phyloP scores from a whole-genome alignment of 2,329 filamentous ascomycete genomes.

The Aspergillus spinulosporus region DNA sequence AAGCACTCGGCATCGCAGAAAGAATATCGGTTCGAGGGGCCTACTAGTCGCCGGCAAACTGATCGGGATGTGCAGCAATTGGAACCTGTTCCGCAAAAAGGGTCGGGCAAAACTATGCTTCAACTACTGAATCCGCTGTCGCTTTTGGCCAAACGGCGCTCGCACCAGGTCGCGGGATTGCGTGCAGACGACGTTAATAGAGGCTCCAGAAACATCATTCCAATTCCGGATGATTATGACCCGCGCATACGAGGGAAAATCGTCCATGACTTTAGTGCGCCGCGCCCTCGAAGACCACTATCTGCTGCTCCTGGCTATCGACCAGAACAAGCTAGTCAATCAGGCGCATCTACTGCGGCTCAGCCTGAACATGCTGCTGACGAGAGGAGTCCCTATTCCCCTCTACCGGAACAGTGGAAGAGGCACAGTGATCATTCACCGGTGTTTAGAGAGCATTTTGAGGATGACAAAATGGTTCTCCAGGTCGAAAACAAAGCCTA shows the following conservation, averaged over 20 bases:
- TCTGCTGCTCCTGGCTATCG: slow-evolving; percentile 26
- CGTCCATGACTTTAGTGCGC: slow-evolving; percentile 66
- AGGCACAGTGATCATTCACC: slow-evolving; percentile 53
- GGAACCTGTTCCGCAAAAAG: slow-evolving; percentile 33
- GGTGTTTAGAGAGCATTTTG: slow-evolving; percentile 62
- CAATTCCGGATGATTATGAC: slow-evolving; percentile 62
- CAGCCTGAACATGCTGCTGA: slow-evolving; percentile 8
- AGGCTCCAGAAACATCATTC: slow-evolving; percentile 50
- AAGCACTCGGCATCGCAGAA: slow-evolving; percentile 25
- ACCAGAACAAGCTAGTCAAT: slow-evolving; percentile 15
- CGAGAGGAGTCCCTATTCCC: slow-evolving; percentile 13
- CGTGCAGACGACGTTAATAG: slow-evolving; percentile 54
- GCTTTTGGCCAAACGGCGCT: slow-evolving; percentile 58
- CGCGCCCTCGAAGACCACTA: slow-evolving; percentile 49
- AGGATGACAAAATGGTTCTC: slow-evolving; percentile 47
- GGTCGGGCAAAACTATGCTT: slow-evolving; percentile 51
- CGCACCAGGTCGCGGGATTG: slow-evolving; percentile 51
- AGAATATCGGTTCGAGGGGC: slow-evolving; percentile 30
- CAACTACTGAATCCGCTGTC: slow-evolving; percentile 63
- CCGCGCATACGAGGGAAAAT: slow-evolving; percentile 63
- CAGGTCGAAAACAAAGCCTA: slow-evolving; percentile 47
- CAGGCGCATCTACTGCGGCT: slow-evolving; percentile 19
- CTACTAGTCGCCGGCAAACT: slow-evolving; percentile 24
- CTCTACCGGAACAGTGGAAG: slow-evolving; percentile 32
- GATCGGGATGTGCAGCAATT: slow-evolving; percentile 33